A percentile compares a stretch with the other conserved stretches of the same genome.
phyloP scores from a whole-genome alignment of 2,329 filamentous ascomycete species.

The Fusarium sambucinum region DNA sequence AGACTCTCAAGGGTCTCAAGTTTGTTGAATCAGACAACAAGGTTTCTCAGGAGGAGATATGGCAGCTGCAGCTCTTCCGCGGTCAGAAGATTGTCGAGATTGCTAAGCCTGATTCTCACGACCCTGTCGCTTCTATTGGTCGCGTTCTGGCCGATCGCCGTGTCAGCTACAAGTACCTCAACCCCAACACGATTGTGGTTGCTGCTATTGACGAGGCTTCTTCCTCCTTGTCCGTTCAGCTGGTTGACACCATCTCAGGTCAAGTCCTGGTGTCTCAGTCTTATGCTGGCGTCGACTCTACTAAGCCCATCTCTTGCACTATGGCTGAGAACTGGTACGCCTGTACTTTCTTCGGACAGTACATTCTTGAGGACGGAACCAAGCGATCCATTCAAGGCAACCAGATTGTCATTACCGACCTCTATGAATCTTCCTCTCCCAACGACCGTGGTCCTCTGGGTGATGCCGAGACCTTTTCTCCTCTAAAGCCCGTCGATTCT shows the following conservation, averaged over 20 bases:
- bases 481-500: constrained; percentile 73
- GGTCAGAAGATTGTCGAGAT: constrained; percentile 77
- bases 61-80: constrained; percentile 77
- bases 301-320: constrained; percentile 78
- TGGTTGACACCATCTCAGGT: constrained; percentile 89
- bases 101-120: constrained; percentile 76
- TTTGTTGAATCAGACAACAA: constrained; percentile 60
- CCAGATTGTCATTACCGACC: constrained; percentile 85
- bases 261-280: constrained; percentile 78
- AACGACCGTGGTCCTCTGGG: constrained; percentile 88
- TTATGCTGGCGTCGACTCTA: constrained; percentile 79
- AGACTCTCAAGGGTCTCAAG: constrained; percentile 67
- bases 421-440: constrained; percentile 86
- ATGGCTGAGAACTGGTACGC: constrained; percentile 96
- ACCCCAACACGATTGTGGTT: constrained; percentile 84
- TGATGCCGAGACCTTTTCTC: constrained; percentile 78
- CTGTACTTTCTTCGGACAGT: constrained; percentile 80
- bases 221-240: constrained; percentile 75
- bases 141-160: constrained; percentile 90
- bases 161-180: constrained; percentile 98
- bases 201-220: constrained; percentile 72
- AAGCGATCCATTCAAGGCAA: constrained; percentile 80
- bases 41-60: constrained; percentile 65
- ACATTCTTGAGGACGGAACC: constrained; percentile 66
- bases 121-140: constrained; percentile 94